A percentile compares a stretch with the other conserved stretches of the same genome.
Conservation (phyloP, 2,329 filamentous ascomycete species). For the Botrytis pseudocinerea region DNA sequence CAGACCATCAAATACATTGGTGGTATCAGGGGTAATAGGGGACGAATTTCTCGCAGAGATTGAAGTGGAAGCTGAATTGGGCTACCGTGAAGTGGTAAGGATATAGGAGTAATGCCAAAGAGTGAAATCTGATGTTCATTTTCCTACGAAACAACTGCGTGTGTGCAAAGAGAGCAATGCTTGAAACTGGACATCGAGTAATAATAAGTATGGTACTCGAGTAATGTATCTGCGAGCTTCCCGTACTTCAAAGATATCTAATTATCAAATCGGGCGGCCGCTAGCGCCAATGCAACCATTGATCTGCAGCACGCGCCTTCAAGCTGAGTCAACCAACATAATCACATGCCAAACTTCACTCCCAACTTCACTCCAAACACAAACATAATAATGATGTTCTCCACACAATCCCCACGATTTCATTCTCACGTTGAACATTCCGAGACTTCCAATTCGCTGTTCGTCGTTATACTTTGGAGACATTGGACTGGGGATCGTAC, state of each 20-base stretch:
- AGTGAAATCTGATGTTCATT: neutral
- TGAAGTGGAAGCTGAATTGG: neutral
- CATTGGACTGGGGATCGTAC: neutral
- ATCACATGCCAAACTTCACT: slow-evolving; percentile 18
- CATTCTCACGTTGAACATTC: neutral
- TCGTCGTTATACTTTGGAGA: neutral
- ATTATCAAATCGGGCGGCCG: neutral
- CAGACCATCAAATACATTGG: neutral
- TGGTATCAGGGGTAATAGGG: slow-evolving; percentile 2
- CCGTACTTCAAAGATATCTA: neutral
- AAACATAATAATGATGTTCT: neutral
- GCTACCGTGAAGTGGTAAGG: neutral
- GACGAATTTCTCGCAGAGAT: neutral
- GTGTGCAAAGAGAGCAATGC: neutral
- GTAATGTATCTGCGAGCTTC: neutral
- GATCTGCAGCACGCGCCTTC: neutral
- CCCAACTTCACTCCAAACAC: neutral
- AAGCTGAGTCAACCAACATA: slow-evolving; percentile 6
- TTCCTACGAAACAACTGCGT: neutral
- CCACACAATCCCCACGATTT: slow-evolving; percentile 7
- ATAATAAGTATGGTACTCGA: neutral
- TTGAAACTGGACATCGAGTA: neutral
- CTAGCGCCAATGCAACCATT: neutral
- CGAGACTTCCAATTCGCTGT: slow-evolving; percentile 1
- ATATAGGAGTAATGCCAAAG: neutral